Conservation (phyloP, 1,284 basidiomycete genomes). For the Termitomyces sp. region DNA sequence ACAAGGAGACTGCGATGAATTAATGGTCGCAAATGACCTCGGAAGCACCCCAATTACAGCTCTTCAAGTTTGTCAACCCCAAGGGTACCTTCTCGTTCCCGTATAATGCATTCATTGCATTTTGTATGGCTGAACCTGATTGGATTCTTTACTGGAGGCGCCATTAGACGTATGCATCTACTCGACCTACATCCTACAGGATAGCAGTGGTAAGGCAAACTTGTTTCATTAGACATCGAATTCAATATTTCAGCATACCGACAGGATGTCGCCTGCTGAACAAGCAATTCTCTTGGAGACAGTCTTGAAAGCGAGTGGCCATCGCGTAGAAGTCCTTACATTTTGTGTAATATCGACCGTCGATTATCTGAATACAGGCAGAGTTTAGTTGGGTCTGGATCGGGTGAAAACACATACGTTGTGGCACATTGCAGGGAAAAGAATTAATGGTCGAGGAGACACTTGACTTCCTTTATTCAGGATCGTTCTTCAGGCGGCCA, state of each 20-base stretch:
- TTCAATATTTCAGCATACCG: slow-evolving; percentile 34
- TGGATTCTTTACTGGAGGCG: slow-evolving; percentile 63
- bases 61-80: slow-evolving; percentile 10
- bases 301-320: slow-evolving; percentile 67
- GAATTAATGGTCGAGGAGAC: slow-evolving; percentile 2
- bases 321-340: slow-evolving; percentile 76
- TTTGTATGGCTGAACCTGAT: slow-evolving; percentile 61
- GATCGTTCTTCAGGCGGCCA: slow-evolving; percentile 15
- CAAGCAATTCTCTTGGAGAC: slow-evolving; percentile 55
- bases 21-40: not conserved
- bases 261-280: slow-evolving; percentile 63
- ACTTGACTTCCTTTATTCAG: slow-evolving; percentile 10
- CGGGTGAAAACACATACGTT: slow-evolving; percentile 46
- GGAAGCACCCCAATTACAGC: not conserved
- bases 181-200: slow-evolving; percentile 55
- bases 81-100: slow-evolving; percentile 33
- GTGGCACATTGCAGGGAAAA: slow-evolving; percentile 65
- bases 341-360: slow-evolving; percentile 66
- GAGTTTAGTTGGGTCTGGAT: not conserved
- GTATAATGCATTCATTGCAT: slow-evolving; percentile 50
- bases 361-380: slow-evolving; percentile 53
- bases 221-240: not conserved
- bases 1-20: not conserved
- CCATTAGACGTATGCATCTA: slow-evolving; percentile 63
- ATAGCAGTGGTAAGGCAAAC: not conserved